These are phyloP conservation scores for Cryptosporidium baileyi DNA, from an alignment of 169 alveolate genomes.

Conservation along the genomic window DNA sequence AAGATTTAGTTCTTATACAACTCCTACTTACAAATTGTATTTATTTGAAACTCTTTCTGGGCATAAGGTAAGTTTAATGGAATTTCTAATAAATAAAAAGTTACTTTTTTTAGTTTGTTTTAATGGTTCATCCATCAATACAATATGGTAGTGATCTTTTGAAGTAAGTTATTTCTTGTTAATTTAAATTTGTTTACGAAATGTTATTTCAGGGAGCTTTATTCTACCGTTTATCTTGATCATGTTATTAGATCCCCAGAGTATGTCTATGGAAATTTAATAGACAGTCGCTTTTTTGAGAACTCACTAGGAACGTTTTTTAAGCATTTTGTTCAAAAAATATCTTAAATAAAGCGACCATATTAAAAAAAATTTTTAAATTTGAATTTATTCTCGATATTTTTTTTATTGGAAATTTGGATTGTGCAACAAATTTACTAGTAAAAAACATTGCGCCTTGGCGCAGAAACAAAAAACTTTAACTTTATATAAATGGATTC, in stretches of 20 bases:
- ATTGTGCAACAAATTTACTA: neutral
- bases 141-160: conserved; percentile 23
- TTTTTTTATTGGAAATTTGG: neutral
- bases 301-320: conserved; percentile 38
- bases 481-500: neutral
- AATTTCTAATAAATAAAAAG: neutral
- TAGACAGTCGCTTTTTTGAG: conserved; percentile 45
- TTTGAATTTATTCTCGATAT: neutral
- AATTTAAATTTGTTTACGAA: neutral
- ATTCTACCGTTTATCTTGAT: conserved; percentile 53
- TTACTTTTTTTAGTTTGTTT: conserved; percentile 27
- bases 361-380: neutral
- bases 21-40: conserved; percentile 26
- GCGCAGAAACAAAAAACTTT: neutral
- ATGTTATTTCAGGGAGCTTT: conserved; percentile 2
- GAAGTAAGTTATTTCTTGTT: neutral
- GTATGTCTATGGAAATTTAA: conserved; percentile 26
- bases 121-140: conserved; percentile 46
- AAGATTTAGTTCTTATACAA: conserved; percentile 46
- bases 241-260: conserved; percentile 54
- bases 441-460: neutral
- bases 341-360: neutral
- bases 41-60: conserved; percentile 64
- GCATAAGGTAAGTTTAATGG: conserved; percentile 57
- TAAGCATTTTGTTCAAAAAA: conserved; percentile 7